Base-by-base conservation (phyloP, 2,329 filamentous ascomycete genomes). In the Alternaria novae-zelandiae region DNA sequence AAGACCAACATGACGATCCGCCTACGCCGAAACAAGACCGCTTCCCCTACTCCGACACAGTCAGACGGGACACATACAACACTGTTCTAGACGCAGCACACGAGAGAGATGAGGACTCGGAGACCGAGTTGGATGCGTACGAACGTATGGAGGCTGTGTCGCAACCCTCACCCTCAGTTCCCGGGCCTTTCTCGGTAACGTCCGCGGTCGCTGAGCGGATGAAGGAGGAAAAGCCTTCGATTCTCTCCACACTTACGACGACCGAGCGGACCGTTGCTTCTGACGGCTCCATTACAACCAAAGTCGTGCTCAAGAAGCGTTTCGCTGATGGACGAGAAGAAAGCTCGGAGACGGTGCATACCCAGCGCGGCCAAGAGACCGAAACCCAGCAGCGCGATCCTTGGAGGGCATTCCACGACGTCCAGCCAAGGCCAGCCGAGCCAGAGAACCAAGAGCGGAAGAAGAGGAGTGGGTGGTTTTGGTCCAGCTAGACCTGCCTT, bases 251-350 rank as follows among this genome's bases (percentile, higher is more conserved):
- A 1, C 77, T 87, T 45, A 88, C 86, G 1, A 87, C 83, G 0
- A 89, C 86, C 3, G 83, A 88, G 65, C 85, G 85, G 4, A 84
- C 81, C 5, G 84, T 83, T 3, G 78, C 85, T 2, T 81, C 86
- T 0, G 87, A 90, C 72, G 88, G 88, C 12, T 86, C 85, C 0
- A 78, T 88, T 3, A 85, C 86, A 9, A 89, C 86, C 0, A 88
- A 86, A 68, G 83, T 84, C 2, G 79, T 88, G 10, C 78, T 87
- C 15, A 89, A 86, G 65, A 86, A 85, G 70, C 82, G 85, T 3
- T 90, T 88, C 69, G 80, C 85, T 1, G 87, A 90, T 78, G 88
- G 88, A 0, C 81, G 83, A 4, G 88, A 89, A 70, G 87, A 89
- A 73, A 86, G 78, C 32, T 83, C 85, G 9, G 86, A 88, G 68